phyloP scores from a whole-genome alignment of 2,329 filamentous ascomycete genomes.

The Mycosphaerella arachidis region DNA sequence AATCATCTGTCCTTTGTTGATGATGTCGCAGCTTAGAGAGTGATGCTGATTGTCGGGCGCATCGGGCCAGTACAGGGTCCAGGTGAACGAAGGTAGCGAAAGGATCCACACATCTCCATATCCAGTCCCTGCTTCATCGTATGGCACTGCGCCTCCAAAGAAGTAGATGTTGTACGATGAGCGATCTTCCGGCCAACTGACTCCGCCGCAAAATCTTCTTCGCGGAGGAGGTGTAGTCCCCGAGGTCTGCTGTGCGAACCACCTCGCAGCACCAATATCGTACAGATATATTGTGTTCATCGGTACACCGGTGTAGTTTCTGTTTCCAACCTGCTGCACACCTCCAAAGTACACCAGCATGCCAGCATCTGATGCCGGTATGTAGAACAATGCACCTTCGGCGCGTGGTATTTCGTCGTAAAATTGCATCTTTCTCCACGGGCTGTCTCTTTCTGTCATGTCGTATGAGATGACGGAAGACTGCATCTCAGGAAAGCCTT shows the following conservation, averaged over 20 bases:
- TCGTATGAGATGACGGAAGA: constrained; percentile 54
- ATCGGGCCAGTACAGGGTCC: constrained; percentile 48
- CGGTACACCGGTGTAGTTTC: constrained; percentile 19
- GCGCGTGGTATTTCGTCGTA: constrained; percentile 52
- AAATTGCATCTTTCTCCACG: constrained; percentile 38
- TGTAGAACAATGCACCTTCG: constrained; percentile 57
- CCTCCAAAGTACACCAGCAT: constrained; percentile 61
- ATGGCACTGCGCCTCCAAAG: constrained; percentile 51
- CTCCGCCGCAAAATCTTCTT: constrained; percentile 58
- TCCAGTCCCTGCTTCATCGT: constrained; percentile 41
- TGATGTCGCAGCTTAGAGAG: constrained; percentile 29
- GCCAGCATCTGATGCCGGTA: constrained; percentile 57
- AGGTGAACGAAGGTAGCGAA: constrained; percentile 58
- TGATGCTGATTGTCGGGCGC: constrained; percentile 48
- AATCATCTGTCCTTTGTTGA: constrained; percentile 54
- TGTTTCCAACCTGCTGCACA: constrained; percentile 48
- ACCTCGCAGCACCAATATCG: constrained; percentile 56
- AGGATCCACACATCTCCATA: constrained; percentile 62
- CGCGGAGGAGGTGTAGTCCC: constrained; percentile 52
- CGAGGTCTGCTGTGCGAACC: constrained; percentile 56
- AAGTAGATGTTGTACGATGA: constrained; percentile 64
- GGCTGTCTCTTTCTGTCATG: constrained; percentile 46
- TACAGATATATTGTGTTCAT: constrained; percentile 55
- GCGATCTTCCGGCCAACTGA: constrained; percentile 54
- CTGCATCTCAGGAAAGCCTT: constrained; percentile 34